Evolutionary conservation across 1,139 yeast genomes (phyloP).

Genomic region (Candida sp.): DNA sequence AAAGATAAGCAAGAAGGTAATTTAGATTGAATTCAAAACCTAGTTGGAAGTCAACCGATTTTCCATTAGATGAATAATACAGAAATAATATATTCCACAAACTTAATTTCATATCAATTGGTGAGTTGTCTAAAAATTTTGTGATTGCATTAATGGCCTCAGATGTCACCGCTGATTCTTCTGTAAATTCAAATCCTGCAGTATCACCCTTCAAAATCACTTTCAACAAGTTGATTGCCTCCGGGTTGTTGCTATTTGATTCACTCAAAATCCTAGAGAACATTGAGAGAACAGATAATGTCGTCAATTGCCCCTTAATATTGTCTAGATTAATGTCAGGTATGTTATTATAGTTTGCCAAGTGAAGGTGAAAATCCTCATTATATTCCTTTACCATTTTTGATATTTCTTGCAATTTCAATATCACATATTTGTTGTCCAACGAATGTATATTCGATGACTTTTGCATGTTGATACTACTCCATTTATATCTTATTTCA

Average conservation of each 20-base stretch:
- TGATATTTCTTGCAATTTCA: slow-evolving; percentile 20
- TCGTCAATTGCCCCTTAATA: slow-evolving; percentile 61
- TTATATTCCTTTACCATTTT: slow-evolving; percentile 6
- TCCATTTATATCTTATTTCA: slow-evolving; percentile 30
- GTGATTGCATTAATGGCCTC: slow-evolving; percentile 46
- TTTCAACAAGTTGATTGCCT: slow-evolving; percentile 54
- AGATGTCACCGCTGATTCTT: slow-evolving; percentile 4
- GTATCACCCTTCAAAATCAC: slow-evolving; percentile 35
- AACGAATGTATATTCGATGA: slow-evolving; percentile 28
- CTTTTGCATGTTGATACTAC: slow-evolving; percentile 26
- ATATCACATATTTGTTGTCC: slow-evolving; percentile 24
- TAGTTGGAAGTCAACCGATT: slow-evolving; percentile 37
- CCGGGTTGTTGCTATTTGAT: slow-evolving; percentile 32
- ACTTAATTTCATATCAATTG: slow-evolving; percentile 64
- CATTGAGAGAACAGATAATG: slow-evolving; percentile 61
- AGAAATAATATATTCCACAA: slow-evolving; percentile 76
- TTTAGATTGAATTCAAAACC: slow-evolving; percentile 52
- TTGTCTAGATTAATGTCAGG: slow-evolving; percentile 52
- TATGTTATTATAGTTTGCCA: slow-evolving; percentile 56
- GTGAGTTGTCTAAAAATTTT: slow-evolving; percentile 56
- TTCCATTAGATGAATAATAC: slow-evolving; percentile 46
- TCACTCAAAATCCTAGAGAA: slow-evolving; percentile 57
- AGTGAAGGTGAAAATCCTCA: slow-evolving; percentile 9
- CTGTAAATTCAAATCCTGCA: slow-evolving; percentile 1
- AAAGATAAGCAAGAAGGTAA: slow-evolving; percentile 21